These are phyloP conservation scores for Paraphoma sp. DNA, from an alignment of 2,329 filamentous ascomycete genomes.

Conservation along the genomic window DNA sequence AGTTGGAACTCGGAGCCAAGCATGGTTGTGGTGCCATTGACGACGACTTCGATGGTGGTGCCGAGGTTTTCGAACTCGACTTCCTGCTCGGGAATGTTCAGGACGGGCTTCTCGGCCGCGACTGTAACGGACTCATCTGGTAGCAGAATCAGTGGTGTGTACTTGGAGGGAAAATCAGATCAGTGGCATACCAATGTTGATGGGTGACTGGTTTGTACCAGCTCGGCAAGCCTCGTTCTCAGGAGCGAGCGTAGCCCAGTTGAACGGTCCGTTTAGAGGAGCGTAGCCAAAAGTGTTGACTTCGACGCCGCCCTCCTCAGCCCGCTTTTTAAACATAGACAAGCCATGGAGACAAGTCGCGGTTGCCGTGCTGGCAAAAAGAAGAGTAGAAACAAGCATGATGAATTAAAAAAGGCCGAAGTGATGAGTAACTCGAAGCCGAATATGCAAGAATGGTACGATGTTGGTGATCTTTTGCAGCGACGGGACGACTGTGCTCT, in stretches of 20 bases:
- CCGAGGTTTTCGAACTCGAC: slow-evolving; percentile 64
- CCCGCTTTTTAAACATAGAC: slow-evolving; percentile 37
- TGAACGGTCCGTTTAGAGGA: slow-evolving; percentile 56
- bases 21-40: slow-evolving; percentile 57
- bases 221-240: slow-evolving; percentile 57
- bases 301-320: slow-evolving; percentile 29
- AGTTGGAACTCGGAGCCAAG: slow-evolving; percentile 52
- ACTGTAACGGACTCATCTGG: slow-evolving; percentile 42
- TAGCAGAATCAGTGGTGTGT: slow-evolving; percentile 12
- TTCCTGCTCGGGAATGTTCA: slow-evolving; percentile 52
- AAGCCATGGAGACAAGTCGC: slow-evolving; percentile 54
- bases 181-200: slow-evolving; percentile 55
- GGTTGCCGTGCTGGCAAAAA: slow-evolving; percentile 43
- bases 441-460: too few species aligned
- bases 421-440: too few species aligned
- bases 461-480: not conserved
- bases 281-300: slow-evolving; percentile 53
- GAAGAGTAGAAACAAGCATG: slow-evolving; percentile 41
- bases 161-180: not conserved
- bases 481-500: not conserved
- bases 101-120: slow-evolving; percentile 32
- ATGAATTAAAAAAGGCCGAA: slow-evolving; percentile 11
- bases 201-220: slow-evolving; percentile 63
- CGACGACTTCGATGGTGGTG: slow-evolving; percentile 63
- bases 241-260: slow-evolving; percentile 57